phyloP scores from a whole-genome alignment of 2,329 filamentous ascomycete genomes.

The Ceratocystiopsis sp. region DNA sequence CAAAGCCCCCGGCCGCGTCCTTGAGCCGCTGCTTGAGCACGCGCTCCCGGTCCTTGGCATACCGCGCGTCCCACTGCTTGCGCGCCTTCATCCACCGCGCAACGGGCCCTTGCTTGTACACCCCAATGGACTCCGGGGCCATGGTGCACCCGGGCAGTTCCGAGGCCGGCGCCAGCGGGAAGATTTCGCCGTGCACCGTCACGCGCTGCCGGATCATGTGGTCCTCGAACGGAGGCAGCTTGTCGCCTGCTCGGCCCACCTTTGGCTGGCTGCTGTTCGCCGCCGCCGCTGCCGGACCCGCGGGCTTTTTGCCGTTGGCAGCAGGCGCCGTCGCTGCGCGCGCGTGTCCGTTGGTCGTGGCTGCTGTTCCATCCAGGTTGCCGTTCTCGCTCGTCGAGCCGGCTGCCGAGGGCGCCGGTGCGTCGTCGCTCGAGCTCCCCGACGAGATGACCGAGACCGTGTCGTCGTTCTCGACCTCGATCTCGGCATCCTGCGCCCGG shows the following conservation, averaged over 20 bases:
- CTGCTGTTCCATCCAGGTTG: not conserved
- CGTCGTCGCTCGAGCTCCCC: slow-evolving; percentile 20
- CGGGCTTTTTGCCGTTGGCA: too few species aligned
- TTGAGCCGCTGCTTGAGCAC: slow-evolving; percentile 58
- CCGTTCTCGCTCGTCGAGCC: not conserved
- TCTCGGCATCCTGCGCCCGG: slow-evolving; percentile 59
- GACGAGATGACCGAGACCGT: slow-evolving; percentile 52
- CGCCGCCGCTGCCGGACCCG: too few species aligned
- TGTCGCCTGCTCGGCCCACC: slow-evolving; percentile 72
- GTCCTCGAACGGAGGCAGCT: slow-evolving; percentile 59
- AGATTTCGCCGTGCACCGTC: slow-evolving; percentile 58
- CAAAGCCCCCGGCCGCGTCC: slow-evolving; percentile 56
- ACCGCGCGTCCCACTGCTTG: slow-evolving; percentile 55
- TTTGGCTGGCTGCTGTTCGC: too few species aligned
- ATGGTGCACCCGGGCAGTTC: slow-evolving; percentile 51
- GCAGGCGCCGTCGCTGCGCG: too few species aligned
- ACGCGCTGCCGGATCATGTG: slow-evolving; percentile 90
- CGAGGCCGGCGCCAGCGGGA: slow-evolving; percentile 44
- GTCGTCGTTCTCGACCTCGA: slow-evolving; percentile 62
- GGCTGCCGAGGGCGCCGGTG: not conserved
- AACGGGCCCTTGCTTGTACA: slow-evolving; percentile 64
- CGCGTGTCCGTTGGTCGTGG: too few species aligned
- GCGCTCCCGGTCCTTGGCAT: slow-evolving; percentile 47
- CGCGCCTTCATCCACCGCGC: slow-evolving; percentile 70
- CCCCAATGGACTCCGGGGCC: slow-evolving; percentile 49